A percentile compares a stretch with the other conserved stretches of the same genome.
Conservation (phyloP, 306 rosid genomes). For the Corylus americana region DNA sequence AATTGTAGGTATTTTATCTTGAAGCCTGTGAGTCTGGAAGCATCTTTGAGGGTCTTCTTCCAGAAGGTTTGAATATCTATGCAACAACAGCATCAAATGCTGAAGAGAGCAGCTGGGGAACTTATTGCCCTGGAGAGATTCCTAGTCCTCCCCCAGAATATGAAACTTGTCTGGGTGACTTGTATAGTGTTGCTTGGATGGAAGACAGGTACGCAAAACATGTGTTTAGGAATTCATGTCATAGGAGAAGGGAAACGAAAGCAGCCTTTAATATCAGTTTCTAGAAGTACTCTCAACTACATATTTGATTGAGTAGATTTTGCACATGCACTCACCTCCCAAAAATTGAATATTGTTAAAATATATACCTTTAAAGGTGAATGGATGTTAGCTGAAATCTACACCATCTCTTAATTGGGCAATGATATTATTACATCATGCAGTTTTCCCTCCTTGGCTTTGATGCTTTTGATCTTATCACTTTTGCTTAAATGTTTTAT, state of each 20-base stretch:
- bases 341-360: not conserved
- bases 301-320: not conserved
- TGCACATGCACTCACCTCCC: not conserved
- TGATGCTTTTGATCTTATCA: not conserved
- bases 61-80: conserved; percentile 74
- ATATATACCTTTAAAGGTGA: not conserved
- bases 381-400: not conserved
- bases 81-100: conserved; percentile 90
- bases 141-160: conserved; percentile 87
- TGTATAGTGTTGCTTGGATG: conserved; percentile 95
- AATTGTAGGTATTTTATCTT: conserved; percentile 79
- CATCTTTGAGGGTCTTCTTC: conserved; percentile 92
- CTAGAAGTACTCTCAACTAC: not conserved
- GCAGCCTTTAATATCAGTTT: not conserved
- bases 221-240: not conserved
- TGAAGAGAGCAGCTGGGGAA: conserved; percentile 95
- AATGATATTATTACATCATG: not conserved
- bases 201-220: conserved; percentile 73
- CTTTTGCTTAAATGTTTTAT: not conserved
- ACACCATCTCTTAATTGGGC: not conserved
- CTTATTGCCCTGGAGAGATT: conserved; percentile 84
- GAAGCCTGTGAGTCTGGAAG: conserved; percentile 99
- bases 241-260: conserved; percentile 21
- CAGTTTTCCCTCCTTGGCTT: not conserved
- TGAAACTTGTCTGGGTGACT: conserved; percentile 85